A percentile compares a stretch with the other conserved stretches of the same genome.
Evolutionary conservation across 352 stramenopile species (phyloP).

Genomic region (Thraustochytrium striatum): DNA sequence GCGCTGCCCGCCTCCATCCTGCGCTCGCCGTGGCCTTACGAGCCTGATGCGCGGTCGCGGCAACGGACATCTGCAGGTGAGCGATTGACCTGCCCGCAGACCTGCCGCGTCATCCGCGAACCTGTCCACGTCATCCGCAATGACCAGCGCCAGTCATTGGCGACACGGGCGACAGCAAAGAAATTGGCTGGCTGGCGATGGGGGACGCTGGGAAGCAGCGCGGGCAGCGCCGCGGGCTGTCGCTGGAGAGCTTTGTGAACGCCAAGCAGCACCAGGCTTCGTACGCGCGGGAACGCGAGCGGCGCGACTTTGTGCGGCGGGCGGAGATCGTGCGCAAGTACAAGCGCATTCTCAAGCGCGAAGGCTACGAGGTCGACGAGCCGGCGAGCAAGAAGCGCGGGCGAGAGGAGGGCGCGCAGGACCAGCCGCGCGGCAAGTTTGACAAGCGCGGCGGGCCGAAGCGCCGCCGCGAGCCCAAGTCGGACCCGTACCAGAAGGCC

Average conservation of each 20-base stretch:
- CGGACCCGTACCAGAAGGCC: neutral
- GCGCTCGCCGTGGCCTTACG: too few relatives aligned
- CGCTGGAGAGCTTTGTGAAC: constrained; percentile 38
- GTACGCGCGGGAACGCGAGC: constrained; percentile 21
- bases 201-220: too few relatives aligned
- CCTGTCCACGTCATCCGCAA: too few relatives aligned
- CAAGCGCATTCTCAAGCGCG: constrained; percentile 4
- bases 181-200: too few relatives aligned
- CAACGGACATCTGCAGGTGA: too few relatives aligned
- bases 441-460: neutral
- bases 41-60: too few relatives aligned
- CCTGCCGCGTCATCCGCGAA: too few relatives aligned
- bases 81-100: too few relatives aligned
- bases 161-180: too few relatives aligned
- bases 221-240: too few relatives aligned
- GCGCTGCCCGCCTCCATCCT: too few relatives aligned
- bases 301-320: neutral
- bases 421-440: neutral
- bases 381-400: neutral
- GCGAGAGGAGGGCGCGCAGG: neutral
- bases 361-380: neutral
- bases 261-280: constrained; percentile 33
- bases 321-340: constrained; percentile 25
- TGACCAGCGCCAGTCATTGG: too few relatives aligned
- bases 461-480: neutral